phyloP scores from a whole-genome alignment of 2,329 filamentous ascomycete genomes.

The Tolypocladium ovalisporum region DNA sequence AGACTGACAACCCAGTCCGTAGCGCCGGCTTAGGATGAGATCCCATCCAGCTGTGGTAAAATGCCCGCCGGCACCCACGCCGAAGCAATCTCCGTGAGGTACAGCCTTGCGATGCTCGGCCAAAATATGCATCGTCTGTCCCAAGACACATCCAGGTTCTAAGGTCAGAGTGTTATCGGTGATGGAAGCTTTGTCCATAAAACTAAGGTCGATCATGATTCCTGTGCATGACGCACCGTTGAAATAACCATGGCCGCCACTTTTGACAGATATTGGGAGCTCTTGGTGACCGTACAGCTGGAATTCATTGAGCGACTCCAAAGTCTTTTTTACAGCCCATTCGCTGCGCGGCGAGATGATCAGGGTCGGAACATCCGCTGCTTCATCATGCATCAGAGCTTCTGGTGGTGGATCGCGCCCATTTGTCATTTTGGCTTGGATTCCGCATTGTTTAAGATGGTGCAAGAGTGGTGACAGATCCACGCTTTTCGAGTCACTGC shows the following conservation, averaged over 20 bases:
- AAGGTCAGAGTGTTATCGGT: neutral
- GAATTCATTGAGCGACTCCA: too few relatives aligned
- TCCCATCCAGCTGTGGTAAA: neutral
- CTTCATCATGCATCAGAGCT: too few relatives aligned
- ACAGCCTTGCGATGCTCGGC: neutral
- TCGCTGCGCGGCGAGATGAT: too few relatives aligned
- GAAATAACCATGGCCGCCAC: neutral
- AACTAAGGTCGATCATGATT: neutral
- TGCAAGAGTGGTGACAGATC: too few relatives aligned
- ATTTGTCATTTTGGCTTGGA: too few relatives aligned
- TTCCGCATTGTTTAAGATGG: too few relatives aligned
- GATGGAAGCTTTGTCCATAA: neutral
- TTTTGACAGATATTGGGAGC: too few relatives aligned
- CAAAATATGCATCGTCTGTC: neutral
- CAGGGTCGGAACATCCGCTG: too few relatives aligned
- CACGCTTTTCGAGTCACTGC: too few relatives aligned
- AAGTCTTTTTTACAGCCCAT: too few relatives aligned
- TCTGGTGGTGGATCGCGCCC: too few relatives aligned
- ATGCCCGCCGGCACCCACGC: neutral
- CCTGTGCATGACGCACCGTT: neutral
- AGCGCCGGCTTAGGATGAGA: neutral
- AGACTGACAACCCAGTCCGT: neutral
- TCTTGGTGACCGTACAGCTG: too few relatives aligned
- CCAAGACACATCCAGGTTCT: neutral
- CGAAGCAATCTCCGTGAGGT: neutral